Evolutionary conservation across 2,329 filamentous ascomycete genomes (phyloP).

Genomic region (Talaromyces atroroseus): DNA sequence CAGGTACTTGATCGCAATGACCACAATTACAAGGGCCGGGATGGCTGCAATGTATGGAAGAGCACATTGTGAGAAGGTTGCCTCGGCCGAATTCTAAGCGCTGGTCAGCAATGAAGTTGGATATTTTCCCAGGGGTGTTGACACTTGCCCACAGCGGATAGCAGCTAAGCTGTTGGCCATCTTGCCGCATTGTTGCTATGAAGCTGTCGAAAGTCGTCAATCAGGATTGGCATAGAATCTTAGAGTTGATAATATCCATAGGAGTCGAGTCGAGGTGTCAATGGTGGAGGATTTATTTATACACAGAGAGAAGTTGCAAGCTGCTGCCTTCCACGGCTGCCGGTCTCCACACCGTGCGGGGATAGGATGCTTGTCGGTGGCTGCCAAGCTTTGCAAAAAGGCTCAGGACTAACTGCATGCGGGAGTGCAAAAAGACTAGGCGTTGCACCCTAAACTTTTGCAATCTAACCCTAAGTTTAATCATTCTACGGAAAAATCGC

Average conservation of each 20-base stretch:
- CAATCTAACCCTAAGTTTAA: background rate
- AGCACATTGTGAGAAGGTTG: constrained; percentile 30
- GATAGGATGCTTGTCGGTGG: background rate
- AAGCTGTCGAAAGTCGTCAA: background rate
- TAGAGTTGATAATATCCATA: background rate
- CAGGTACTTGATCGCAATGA: constrained; percentile 26
- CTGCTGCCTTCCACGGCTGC: background rate
- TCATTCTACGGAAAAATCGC: too few species aligned
- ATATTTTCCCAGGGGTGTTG: background rate
- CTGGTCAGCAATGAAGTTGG: background rate
- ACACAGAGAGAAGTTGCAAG: background rate
- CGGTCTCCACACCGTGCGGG: background rate
- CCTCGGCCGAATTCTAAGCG: constrained; percentile 32
- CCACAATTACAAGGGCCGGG: constrained; percentile 22
- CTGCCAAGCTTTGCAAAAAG: background rate
- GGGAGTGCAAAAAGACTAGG: background rate
- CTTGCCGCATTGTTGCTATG: constrained; percentile 1
- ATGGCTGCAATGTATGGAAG: constrained; percentile 29
- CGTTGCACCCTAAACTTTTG: background rate
- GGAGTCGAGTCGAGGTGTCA: background rate
- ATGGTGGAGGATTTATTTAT: too few species aligned
- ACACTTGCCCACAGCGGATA: constrained; percentile 15
- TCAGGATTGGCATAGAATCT: background rate
- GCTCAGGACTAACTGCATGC: background rate
- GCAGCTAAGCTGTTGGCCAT: constrained; percentile 3